phyloP scores from a whole-genome alignment of 2,329 filamentous ascomycete species.

The Trichoderma hamatum region DNA sequence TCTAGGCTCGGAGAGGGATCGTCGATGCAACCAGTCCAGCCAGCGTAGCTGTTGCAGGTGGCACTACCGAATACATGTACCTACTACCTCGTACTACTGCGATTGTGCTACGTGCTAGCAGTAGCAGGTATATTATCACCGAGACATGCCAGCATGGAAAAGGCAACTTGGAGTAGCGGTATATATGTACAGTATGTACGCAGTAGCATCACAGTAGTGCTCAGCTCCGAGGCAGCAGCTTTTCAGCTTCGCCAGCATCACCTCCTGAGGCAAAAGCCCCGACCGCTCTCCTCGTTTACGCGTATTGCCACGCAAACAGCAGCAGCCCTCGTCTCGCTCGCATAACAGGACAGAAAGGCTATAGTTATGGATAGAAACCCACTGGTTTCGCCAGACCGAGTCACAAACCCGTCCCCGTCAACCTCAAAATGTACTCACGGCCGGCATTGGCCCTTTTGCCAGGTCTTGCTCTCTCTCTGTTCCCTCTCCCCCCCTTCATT shows the following conservation, averaged over 20 bases:
- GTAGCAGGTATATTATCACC: no score
- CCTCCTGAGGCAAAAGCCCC: not conserved
- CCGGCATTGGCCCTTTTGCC: not conserved
- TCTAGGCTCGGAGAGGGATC: slow-evolving; percentile 2
- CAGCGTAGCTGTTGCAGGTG: no score
- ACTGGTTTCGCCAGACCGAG: not conserved
- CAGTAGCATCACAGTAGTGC: not conserved
- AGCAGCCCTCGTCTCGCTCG: no score
- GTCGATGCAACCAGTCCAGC: slow-evolving; percentile 14
- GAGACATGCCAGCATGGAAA: no score
- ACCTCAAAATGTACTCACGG: not conserved
- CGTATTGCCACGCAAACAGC: not conserved
- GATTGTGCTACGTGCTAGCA: not conserved
- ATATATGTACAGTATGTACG: not conserved
- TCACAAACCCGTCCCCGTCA: not conserved
- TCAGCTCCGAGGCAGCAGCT: not conserved
- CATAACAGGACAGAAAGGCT: no score
- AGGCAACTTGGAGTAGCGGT: not conserved
- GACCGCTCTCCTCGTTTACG: not conserved
- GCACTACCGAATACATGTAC: not conserved
- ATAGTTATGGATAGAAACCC: not conserved
- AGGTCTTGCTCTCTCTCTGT: not conserved
- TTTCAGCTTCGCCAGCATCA: not conserved
- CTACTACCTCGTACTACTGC: no score
- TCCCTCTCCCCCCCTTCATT: not conserved